These are phyloP conservation scores for Sordariomycetes sp. DNA, from an alignment of 2,329 filamentous ascomycete genomes.

Conservation along the genomic window DNA sequence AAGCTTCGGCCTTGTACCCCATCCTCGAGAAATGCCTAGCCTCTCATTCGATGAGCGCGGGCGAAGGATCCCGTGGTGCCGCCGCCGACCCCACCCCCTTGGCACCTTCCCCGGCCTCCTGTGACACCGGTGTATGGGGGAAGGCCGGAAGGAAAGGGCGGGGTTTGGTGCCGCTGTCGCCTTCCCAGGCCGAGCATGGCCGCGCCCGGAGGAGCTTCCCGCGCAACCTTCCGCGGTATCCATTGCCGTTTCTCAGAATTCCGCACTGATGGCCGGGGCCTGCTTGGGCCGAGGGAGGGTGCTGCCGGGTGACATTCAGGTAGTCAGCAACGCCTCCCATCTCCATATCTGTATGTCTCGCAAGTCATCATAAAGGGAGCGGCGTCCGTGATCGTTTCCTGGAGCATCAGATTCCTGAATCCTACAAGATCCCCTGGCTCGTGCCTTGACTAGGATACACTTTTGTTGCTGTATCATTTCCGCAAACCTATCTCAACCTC, in stretches of 20 bases:
- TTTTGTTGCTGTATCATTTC: not conserved
- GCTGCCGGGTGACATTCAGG: not conserved
- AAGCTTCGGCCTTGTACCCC: not conserved
- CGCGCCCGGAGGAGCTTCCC: not conserved
- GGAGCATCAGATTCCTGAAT: not conserved
- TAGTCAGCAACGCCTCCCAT: not conserved
- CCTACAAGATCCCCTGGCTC: not conserved
- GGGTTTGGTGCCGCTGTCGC: not conserved
- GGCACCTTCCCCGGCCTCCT: not conserved
- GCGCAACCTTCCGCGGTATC: not conserved
- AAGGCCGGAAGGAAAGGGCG: not conserved
- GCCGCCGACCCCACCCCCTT: not conserved
- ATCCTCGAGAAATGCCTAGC: not conserved
- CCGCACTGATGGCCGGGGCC: not conserved
- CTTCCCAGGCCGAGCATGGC: constrained; percentile 5
- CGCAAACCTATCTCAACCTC: not conserved
- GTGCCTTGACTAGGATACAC: not conserved
- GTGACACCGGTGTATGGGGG: not conserved
- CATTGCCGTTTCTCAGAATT: not conserved
- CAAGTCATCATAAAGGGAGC: not conserved
- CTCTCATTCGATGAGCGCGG: not conserved
- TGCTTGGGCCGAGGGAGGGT: not conserved
- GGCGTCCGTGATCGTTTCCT: not conserved
- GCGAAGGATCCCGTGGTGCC: not conserved
- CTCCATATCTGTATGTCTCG: not conserved